Evolutionary conservation across 2,329 filamentous ascomycete genomes (phyloP).

Genomic region (Penicillium sp.): DNA sequence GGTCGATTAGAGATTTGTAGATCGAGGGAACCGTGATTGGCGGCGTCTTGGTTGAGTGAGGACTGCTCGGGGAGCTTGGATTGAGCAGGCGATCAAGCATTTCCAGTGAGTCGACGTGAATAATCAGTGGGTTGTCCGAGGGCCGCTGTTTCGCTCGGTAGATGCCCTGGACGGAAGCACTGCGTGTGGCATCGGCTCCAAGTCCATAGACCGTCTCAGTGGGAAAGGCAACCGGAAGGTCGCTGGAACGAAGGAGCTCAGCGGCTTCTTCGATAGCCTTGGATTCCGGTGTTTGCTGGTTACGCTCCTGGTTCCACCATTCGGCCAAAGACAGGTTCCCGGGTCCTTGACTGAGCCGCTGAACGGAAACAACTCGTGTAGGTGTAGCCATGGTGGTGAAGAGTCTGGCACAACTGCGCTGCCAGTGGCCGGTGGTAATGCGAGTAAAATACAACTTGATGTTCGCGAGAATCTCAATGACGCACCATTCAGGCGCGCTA

Average conservation of each 20-base stretch:
- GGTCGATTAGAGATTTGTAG: conserved; percentile 74
- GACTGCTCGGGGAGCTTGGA: conserved; percentile 28
- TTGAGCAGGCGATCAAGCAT: conserved; percentile 70
- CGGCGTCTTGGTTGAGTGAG: conserved; percentile 32
- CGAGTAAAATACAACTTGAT: conserved; percentile 33
- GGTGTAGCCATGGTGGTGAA: conserved; percentile 26
- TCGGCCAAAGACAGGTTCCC: conserved; percentile 35
- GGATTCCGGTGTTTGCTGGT: conserved; percentile 46
- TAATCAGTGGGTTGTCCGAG: conserved; percentile 91
- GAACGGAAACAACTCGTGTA: conserved; percentile 41
- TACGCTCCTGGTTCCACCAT: conserved; percentile 42
- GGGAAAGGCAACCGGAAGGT: conserved; percentile 87
- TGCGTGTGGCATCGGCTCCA: conserved; percentile 91
- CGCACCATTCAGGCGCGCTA: conserved; percentile 15
- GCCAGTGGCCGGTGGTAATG: conserved; percentile 31
- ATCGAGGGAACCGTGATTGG: conserved; percentile 63
- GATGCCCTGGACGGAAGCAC: conserved; percentile 82
- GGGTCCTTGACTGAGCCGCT: conserved; percentile 38
- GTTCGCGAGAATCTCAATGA: conserved; percentile 18
- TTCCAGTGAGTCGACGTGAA: conserved; percentile 79
- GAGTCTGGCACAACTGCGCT: conserved; percentile 30
- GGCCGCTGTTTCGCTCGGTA: conserved; percentile 88
- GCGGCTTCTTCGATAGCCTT: conserved; percentile 66
- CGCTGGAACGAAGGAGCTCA: conserved; percentile 61
- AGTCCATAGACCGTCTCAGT: conserved; percentile 98